These are phyloP conservation scores for Xerocomellus chrysenteron DNA, from an alignment of 768 basidiomycete species.

Conservation along the genomic window DNA sequence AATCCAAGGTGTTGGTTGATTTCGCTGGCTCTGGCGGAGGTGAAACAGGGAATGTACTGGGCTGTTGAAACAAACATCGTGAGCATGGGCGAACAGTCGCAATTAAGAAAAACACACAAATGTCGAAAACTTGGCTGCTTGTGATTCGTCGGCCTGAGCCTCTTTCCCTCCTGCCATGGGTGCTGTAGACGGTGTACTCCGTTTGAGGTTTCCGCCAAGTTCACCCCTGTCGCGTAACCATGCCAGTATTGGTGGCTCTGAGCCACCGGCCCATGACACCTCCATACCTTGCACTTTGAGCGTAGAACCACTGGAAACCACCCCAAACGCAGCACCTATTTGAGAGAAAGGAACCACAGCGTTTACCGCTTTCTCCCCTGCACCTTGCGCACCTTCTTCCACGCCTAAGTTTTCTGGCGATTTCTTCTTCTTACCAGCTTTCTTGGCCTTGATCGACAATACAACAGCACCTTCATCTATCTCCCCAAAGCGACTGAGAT, in stretches of 20 bases:
- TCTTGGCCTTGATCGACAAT: constrained; percentile 61
- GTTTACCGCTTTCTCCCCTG: constrained; percentile 51
- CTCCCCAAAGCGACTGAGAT: constrained; percentile 62
- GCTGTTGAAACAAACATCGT: constrained; percentile 13
- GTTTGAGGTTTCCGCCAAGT: constrained; percentile 36
- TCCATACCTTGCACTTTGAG: constrained; percentile 62
- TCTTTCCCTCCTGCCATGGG: constrained; percentile 2
- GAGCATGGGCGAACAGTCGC: neutral
- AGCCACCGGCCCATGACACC: constrained; percentile 66
- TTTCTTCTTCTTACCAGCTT: constrained; percentile 27
- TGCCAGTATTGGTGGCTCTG: constrained; percentile 66
- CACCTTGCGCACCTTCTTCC: constrained; percentile 41
- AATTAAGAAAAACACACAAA: constrained; percentile 7
- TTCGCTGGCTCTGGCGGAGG: constrained; percentile 22
- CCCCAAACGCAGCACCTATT: constrained; percentile 74
- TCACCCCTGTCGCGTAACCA: constrained; percentile 76
- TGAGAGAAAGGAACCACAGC: constrained; percentile 77
- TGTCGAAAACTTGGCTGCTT: constrained; percentile 47
- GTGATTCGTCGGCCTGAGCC: constrained; percentile 1
- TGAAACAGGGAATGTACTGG: constrained; percentile 18
- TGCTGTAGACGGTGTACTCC: neutral
- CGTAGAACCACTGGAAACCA: constrained; percentile 59
- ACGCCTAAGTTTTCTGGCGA: too few species aligned
- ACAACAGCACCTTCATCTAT: constrained; percentile 66
- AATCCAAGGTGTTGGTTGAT: constrained; percentile 55